Base-by-base conservation (phyloP, 192 early-diverging fungal genomes). In the Powellomyces hirtus region DNA sequence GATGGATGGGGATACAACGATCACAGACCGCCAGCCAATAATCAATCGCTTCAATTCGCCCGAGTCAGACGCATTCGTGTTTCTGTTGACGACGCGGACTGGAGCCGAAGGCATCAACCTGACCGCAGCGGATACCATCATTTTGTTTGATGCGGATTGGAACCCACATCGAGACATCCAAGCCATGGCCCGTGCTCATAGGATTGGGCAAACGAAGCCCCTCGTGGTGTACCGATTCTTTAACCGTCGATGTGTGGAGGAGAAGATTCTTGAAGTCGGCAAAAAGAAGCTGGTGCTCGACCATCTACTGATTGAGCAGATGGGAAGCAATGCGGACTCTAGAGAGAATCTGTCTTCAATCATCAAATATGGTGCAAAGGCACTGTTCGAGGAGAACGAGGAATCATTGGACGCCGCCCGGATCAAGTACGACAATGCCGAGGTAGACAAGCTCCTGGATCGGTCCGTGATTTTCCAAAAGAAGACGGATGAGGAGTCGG, bases 131-230 rank as follows among this genome's bases (percentile, higher is more conserved):
- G 95, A 98, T 65, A 98, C 96, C 13, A 94, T 99, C n/a, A 92
- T 99, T 53, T 89, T 99, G 56, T 98, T 92, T 60, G 81, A 85
- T 61, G 75, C 76, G 24, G 84, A 86, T 74, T 97, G 95, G 92
- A 98, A 99, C 68, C 97, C 95, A n/a, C 97, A 99, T 87, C 90
- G 91, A 76, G 97, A 98, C 73, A 72, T 98, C 58, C 95, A 99
- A 71, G 95, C 97, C 26, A 65, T 70, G 63, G 95, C 97, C 76
- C 89, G 97, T 38, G 94, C 92, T 1, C 97, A 99, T 72, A 87
- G 95, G 52, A 97, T 99, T 68, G 97, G 97, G 29, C 97, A 99
- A 68, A 91, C 85, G 2, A 89, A 83, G 36, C 94, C 93, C 0
- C 95, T 99, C 0, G 81, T 96, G 24, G 83, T 99, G 44, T 99